A percentile compares a stretch with the other conserved stretches of the same genome.
Evolutionary conservation across 1,139 yeast species (phyloP).

Genomic region (Magnusiomyces tetraspermus): DNA sequence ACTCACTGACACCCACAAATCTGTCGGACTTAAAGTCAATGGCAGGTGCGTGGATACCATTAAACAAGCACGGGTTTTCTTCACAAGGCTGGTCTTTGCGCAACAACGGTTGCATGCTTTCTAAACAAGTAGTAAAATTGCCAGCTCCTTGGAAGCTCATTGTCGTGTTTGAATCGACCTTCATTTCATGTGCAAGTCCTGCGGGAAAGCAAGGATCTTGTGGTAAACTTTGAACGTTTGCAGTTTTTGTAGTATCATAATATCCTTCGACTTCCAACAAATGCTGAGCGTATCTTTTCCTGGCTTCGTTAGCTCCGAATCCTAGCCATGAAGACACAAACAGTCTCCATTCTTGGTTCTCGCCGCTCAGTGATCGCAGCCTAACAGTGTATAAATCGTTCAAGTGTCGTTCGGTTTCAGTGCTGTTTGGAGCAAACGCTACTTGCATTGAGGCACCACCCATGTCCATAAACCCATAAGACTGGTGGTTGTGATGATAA

Average conservation of each 20-base stretch:
- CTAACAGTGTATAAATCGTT: conserved; percentile 47
- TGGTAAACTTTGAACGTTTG: conserved; percentile 13
- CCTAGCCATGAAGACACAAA: conserved; percentile 72
- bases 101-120: conserved; percentile 52
- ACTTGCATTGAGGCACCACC: conserved; percentile 81
- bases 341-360: conserved; percentile 39
- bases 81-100: conserved; percentile 34
- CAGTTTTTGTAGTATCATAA: not conserved
- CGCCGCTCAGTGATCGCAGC: conserved; percentile 37
- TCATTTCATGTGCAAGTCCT: conserved; percentile 22
- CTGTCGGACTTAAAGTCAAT: conserved; percentile 56
- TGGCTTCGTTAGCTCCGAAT: conserved; percentile 70
- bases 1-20: conserved; percentile 72
- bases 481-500: no score
- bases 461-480: conserved; percentile 69
- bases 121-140: conserved; percentile 46
- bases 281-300: conserved; percentile 39
- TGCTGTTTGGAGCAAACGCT: conserved; percentile 57
- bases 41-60: conserved; percentile 43
- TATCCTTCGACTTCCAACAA: conserved; percentile 16
- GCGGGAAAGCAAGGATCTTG: conserved; percentile 59
- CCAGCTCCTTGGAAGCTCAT: conserved; percentile 50
- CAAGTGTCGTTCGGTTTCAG: conserved; percentile 46
- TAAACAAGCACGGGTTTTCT: conserved; percentile 37
- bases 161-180: conserved; percentile 22